A percentile compares a stretch with the other conserved stretches of the same genome.
Evolutionary conservation across 2,329 filamentous ascomycete species (phyloP).

Genomic region (Pseudogymnoascus sp.): DNA sequence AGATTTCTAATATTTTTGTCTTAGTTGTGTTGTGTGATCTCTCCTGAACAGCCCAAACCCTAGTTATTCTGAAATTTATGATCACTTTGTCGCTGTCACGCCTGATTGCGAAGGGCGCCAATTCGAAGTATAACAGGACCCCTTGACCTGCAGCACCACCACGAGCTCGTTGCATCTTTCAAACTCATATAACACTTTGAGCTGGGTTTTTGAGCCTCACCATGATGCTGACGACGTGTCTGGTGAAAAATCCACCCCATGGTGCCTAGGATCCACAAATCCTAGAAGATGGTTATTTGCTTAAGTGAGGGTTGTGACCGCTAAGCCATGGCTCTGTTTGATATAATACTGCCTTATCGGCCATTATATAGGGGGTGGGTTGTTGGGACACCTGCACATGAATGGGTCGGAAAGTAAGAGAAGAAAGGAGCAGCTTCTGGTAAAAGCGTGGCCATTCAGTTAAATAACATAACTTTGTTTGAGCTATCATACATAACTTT

Average conservation of each 20-base stretch:
- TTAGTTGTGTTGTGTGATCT: no score
- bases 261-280: neutral
- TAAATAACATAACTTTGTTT: neutral
- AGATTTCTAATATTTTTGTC: no score
- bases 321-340: neutral
- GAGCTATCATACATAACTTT: neutral
- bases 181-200: no score
- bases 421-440: neutral
- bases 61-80: no score
- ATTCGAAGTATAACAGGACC: constrained; percentile 15
- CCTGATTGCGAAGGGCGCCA: constrained; percentile 10
- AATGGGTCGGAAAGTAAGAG: neutral
- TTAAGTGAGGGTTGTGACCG: neutral
- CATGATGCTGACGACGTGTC: neutral
- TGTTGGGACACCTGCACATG: neutral
- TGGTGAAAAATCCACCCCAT: constrained; percentile 4
- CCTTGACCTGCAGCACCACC: constrained; percentile 16
- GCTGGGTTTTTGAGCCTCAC: no score
- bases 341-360: neutral
- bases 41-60: no score
- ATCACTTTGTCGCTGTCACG: no score
- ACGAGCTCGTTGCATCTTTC: constrained; percentile 12
- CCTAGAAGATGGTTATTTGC: neutral
- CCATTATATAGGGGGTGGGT: neutral
- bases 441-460: neutral